Evolutionary conservation across 148 eudicot genomes (phyloP), one percentile per base, ranked within the genome.

Genomic region (Vaccinium darrowii): DNA sequence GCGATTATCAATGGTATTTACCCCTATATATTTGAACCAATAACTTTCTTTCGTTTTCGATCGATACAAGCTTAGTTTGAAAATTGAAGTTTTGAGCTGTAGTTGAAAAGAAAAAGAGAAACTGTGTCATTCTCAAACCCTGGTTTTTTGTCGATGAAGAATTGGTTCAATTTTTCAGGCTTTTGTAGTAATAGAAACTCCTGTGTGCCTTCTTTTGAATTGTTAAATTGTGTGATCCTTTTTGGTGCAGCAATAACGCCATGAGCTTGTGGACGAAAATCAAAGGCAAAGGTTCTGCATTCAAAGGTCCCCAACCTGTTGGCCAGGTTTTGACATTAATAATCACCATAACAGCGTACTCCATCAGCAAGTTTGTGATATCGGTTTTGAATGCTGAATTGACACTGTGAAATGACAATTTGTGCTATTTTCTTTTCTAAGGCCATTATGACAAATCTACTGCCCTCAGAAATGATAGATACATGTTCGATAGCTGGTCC

Each of bases 1-100:
- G 99, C n/a, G 98, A 97, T 80, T 95, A 97, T 51, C 98, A 95
- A 87, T 97, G 99, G 99, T 96, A 90, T n/a, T 65, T 12, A 11
- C 76, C 73, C 43, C 10, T 39, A 67, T 52, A 53, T 84, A 50
- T 67, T 74, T 39, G 23, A 25, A 14, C 10, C 73, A 33, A 49
- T 14, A 84, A 39, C 50, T 49, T 84, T 21, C 43, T 71, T 52
- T 81, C 33, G 14, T 11, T 80, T 69, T 13, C 43, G 1, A 33
- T 0, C 3, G 5, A 8, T 11, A 13, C 51, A 12, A 47, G 7
- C 56, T 8, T 6, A 19, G 43, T 81, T 67, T 81, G 54, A 47
- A 52, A 81, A 25, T 23, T 81, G 56, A 49, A 63, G 57, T 25
- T 36, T 49, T 58, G 36, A 25, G 36, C 71, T 15, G 33, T 69